These are phyloP conservation scores for Oidiodendron maius DNA, from an alignment of 495 filamentous ascomycete species.

Conservation along the genomic window DNA sequence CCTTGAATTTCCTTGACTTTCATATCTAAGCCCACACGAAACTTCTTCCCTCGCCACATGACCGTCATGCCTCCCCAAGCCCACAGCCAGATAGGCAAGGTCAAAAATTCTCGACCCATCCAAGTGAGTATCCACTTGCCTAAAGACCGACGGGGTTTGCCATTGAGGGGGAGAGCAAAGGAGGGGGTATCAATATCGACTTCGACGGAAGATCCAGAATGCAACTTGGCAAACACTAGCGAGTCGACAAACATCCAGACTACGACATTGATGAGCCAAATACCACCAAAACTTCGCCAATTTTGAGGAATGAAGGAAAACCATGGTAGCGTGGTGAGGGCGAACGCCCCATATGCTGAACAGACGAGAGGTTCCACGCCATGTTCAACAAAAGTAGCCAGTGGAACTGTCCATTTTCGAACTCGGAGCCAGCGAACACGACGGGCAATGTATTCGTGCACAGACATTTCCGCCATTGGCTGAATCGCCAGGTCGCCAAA, in stretches of 20 bases:
- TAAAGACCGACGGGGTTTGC: slow-evolving; percentile 48
- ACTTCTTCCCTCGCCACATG: slow-evolving; percentile 76
- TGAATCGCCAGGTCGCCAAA: slow-evolving; percentile 85
- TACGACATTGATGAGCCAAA: slow-evolving; percentile 61
- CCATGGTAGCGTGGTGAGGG: slow-evolving; percentile 64
- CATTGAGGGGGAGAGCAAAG: slow-evolving; percentile 53
- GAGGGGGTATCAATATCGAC: slow-evolving; percentile 64
- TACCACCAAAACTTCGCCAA: slow-evolving; percentile 59
- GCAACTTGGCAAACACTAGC: slow-evolving; percentile 65
- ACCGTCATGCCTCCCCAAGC: slow-evolving; percentile 80
- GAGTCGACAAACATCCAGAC: slow-evolving; percentile 74
- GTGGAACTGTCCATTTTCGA: slow-evolving; percentile 85
- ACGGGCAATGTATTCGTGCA: slow-evolving; percentile 72
- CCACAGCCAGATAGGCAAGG: slow-evolving; percentile 81
- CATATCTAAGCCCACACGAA: slow-evolving; percentile 81
- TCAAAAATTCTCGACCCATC: slow-evolving; percentile 76
- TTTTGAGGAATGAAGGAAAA: slow-evolving; percentile 54
- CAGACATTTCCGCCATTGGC: slow-evolving; percentile 76
- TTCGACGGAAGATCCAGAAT: slow-evolving; percentile 63
- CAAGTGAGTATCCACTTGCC: slow-evolving; percentile 73
- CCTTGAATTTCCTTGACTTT: slow-evolving; percentile 49
- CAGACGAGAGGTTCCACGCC: slow-evolving; percentile 88
- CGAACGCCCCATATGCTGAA: slow-evolving; percentile 73
- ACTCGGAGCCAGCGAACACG: slow-evolving; percentile 89
- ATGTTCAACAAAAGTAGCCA: slow-evolving; percentile 90